Evolutionary conservation across 768 basidiomycete genomes (phyloP).

Genomic region (Pulveroboletus sp.): DNA sequence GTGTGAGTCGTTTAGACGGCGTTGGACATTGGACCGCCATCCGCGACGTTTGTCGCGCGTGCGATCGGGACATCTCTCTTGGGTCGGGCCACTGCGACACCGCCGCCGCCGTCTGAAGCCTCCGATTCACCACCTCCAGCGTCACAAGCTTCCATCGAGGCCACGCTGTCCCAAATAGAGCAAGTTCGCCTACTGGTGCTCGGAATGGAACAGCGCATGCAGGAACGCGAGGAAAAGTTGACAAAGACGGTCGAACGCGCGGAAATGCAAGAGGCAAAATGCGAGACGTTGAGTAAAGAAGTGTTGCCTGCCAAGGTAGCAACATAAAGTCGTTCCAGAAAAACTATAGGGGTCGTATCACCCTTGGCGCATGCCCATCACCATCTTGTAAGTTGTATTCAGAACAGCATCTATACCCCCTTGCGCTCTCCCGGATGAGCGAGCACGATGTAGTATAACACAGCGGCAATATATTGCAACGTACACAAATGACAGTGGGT

Average conservation of each 20-base stretch:
- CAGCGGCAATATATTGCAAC: constrained; percentile 25
- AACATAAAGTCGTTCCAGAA: constrained; percentile 2
- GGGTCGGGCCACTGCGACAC: constrained; percentile 18
- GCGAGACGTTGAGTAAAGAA: constrained; percentile 46
- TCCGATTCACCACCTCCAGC: constrained; percentile 11
- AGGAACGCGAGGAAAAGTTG: constrained; percentile 58
- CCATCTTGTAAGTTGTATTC: constrained; percentile 18
- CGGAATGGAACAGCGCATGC: constrained; percentile 72
- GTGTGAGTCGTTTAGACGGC: constrained; percentile 14
- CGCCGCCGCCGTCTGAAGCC: constrained; percentile 12
- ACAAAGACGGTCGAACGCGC: constrained; percentile 56
- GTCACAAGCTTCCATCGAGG: constrained; percentile 31
- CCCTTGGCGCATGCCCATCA: constrained; percentile 9
- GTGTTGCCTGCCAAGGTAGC: constrained; percentile 21
- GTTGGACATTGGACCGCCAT: constrained; percentile 35
- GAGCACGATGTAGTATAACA: constrained; percentile 10
- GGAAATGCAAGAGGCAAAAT: constrained; percentile 52
- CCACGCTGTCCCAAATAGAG: constrained; percentile 57
- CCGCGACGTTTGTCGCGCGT: constrained; percentile 28
- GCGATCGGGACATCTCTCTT: constrained; percentile 27
- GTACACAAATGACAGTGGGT: constrained; percentile 29
- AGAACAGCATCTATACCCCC: constrained; percentile 15
- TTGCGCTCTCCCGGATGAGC: constrained; percentile 1
- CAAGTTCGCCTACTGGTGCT: constrained; percentile 63
- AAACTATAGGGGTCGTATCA: constrained; percentile 1